phyloP scores from a whole-genome alignment of 306 rosid genomes.

The Adenanthera pavonina region DNA sequence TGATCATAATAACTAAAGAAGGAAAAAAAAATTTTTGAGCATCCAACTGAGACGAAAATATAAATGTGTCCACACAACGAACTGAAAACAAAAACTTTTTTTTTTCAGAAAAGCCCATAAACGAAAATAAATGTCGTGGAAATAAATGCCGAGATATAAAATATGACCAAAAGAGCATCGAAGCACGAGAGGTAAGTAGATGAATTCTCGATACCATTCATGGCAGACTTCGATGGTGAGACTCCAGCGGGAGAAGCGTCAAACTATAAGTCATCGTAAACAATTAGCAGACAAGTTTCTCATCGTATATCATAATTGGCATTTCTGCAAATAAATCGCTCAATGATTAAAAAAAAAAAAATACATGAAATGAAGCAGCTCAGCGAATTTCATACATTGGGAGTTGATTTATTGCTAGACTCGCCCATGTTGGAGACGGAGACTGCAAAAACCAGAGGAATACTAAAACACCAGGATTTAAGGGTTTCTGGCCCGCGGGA shows the following conservation, averaged over 20 bases:
- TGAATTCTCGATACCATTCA: conserved; percentile 48
- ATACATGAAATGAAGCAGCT: background rate
- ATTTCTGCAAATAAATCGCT: background rate
- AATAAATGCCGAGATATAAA: background rate
- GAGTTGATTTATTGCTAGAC: conserved; percentile 57
- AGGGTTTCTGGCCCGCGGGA: background rate
- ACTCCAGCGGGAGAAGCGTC: conserved; percentile 53
- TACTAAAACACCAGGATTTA: background rate
- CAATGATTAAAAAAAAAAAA: background rate
- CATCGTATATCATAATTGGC: background rate
- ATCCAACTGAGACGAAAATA: background rate
- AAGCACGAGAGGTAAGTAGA: conserved; percentile 1
- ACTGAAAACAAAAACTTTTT: background rate
- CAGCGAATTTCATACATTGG: conserved; percentile 41
- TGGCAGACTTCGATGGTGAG: conserved; percentile 41
- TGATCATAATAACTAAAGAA: background rate
- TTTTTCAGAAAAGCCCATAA: background rate
- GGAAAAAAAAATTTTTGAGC: background rate
- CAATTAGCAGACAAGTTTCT: conserved; percentile 3
- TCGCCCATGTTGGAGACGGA: conserved; percentile 46
- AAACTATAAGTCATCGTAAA: conserved; percentile 37
- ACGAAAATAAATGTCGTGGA: background rate
- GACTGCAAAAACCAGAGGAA: background rate
- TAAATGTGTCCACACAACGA: background rate
- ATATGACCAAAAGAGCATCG: background rate